Percentiles rank a stretch among this genome's conserved stretches.
phyloP scores from a whole-genome alignment of 129 eudicot species.

The Lactuca sativa region DNA sequence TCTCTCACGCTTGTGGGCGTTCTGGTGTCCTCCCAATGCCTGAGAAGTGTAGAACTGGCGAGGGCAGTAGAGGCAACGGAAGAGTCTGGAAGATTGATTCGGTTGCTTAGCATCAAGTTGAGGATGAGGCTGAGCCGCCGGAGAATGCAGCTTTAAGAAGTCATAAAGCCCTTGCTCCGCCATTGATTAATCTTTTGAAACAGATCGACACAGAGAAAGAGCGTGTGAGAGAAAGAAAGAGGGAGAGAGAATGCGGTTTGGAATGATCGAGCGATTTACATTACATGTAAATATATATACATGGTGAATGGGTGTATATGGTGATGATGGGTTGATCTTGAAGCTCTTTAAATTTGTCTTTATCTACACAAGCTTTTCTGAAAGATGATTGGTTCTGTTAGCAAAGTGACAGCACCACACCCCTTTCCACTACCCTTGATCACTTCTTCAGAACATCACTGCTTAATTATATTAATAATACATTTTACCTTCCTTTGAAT shows the following conservation, averaged over 20 bases:
- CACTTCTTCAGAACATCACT: background rate
- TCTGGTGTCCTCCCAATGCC: constrained; percentile 75
- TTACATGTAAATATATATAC: too few relatives aligned
- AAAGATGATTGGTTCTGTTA: background rate
- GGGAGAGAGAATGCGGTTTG: background rate
- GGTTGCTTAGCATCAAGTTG: background rate
- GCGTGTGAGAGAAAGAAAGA: background rate
- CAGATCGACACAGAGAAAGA: background rate
- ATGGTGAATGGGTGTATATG: background rate
- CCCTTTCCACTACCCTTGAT: background rate
- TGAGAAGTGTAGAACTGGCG: constrained; percentile 71
- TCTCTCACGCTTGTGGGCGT: constrained; percentile 77
- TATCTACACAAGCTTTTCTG: background rate
- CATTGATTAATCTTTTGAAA: background rate
- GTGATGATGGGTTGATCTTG: background rate
- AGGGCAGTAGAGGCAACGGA: constrained; percentile 62
- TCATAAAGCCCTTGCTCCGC: constrained; percentile 3
- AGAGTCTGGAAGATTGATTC: constrained; percentile 13
- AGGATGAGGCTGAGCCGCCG: background rate
- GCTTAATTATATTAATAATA: too few relatives aligned
- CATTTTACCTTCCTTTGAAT: background rate
- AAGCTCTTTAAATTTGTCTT: constrained; percentile 10
- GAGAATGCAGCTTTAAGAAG: constrained; percentile 9
- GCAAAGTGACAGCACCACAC: background rate
- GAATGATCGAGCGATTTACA: background rate